phyloP scores from a whole-genome alignment of 2,329 filamentous ascomycete species.

The Xylaria polymorpha region DNA sequence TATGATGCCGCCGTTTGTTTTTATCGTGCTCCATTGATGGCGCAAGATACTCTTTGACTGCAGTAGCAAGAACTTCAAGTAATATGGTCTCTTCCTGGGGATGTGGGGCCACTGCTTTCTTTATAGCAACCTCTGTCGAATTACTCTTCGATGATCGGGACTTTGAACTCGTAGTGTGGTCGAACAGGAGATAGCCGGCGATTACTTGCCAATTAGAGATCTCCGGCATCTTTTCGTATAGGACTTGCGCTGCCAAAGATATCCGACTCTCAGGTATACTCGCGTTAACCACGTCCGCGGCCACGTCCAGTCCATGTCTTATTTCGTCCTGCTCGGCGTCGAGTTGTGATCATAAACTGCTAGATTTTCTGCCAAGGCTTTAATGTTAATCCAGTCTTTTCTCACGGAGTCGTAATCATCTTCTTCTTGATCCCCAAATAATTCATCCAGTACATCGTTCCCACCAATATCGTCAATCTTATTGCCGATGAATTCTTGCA shows the following conservation, averaged over 20 bases:
- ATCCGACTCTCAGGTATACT: constrained; percentile 81
- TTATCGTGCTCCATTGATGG: constrained; percentile 74
- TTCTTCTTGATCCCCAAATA: constrained; percentile 75
- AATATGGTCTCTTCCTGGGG: constrained; percentile 85
- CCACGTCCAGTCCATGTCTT: constrained; percentile 60
- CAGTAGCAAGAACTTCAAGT: constrained; percentile 85
- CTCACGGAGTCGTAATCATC: constrained; percentile 82
- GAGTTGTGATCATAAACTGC: constrained; percentile 81
- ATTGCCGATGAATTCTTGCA: constrained; percentile 81
- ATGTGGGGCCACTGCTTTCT: constrained; percentile 77
- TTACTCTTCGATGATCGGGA: constrained; percentile 65
- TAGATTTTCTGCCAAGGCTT: constrained; percentile 87
- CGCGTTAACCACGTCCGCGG: constrained; percentile 69
- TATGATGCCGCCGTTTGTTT: constrained; percentile 66
- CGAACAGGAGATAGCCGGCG: constrained; percentile 90
- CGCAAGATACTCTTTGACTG: constrained; percentile 79
- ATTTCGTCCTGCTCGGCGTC: constrained; percentile 65
- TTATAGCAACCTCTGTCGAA: constrained; percentile 72
- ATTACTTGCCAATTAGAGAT: constrained; percentile 88
- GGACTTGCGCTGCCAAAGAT: constrained; percentile 83
- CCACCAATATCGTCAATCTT: constrained; percentile 88
- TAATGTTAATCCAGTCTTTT: constrained; percentile 89
- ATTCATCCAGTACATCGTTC: constrained; percentile 79
- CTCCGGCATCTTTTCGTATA: constrained; percentile 85
- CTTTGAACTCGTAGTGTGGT: constrained; percentile 78